Percentiles rank a stretch among this genome's conserved stretches.
Conservation (phyloP, 345 rosid species). For the Eutrema yunnanense region DNA sequence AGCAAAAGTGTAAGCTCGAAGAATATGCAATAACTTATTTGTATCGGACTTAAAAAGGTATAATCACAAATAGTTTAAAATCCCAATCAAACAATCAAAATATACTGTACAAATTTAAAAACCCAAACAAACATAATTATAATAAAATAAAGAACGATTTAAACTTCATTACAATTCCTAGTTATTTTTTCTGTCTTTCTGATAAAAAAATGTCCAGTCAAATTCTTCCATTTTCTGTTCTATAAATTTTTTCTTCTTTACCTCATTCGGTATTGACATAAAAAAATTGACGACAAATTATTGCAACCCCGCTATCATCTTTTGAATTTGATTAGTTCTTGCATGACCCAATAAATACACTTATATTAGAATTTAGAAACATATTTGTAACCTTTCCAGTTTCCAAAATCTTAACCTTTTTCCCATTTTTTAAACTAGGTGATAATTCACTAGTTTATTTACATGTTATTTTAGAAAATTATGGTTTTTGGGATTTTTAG, state of each 20-base stretch:
- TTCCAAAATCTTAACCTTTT: too few species aligned
- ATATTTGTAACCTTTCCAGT: too few species aligned
- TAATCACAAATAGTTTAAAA: background rate
- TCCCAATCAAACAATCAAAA: background rate
- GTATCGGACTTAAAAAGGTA: background rate
- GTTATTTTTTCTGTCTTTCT: background rate
- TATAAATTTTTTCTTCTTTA: background rate
- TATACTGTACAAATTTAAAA: too few species aligned
- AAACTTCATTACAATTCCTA: background rate
- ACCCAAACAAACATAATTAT: background rate
- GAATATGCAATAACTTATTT: background rate
- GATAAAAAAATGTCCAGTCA: background rate
- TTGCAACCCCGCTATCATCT: background rate
- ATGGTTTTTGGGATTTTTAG: too few species aligned
- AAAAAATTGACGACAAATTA: background rate
- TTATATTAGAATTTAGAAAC: too few species aligned
- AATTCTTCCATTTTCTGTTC: background rate
- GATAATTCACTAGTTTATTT: too few species aligned
- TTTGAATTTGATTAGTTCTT: too few species aligned
- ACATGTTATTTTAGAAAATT: too few species aligned
- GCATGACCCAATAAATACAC: too few species aligned
- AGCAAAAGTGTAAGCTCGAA: conserved; percentile 12
- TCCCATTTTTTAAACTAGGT: too few species aligned
- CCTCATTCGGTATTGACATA: background rate
- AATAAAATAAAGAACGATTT: background rate